These are phyloP conservation scores for Leccinum sublutescens DNA, from an alignment of 768 basidiomycete genomes.

Conservation along the genomic window DNA sequence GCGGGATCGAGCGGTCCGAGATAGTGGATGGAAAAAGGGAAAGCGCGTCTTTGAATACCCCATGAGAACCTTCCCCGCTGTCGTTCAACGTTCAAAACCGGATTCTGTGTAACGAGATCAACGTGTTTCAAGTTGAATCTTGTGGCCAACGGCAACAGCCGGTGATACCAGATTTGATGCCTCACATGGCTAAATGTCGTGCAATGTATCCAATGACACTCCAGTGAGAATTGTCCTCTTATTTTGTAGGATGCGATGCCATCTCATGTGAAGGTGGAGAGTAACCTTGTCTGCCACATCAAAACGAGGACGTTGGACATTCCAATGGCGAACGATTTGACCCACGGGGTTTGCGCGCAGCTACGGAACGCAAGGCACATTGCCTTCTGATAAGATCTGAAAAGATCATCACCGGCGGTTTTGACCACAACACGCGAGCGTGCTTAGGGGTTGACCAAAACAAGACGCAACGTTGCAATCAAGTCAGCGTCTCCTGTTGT, in stretches of 20 bases:
- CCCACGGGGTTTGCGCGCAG: slow-evolving; percentile 12
- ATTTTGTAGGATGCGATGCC: not conserved
- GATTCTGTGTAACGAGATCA: slow-evolving; percentile 10
- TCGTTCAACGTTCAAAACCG: slow-evolving; percentile 10
- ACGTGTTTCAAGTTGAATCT: slow-evolving; percentile 7
- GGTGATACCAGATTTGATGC: not conserved
- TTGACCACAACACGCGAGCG: slow-evolving; percentile 11
- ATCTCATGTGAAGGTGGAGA: slow-evolving; percentile 3
- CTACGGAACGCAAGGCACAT: slow-evolving; percentile 16
- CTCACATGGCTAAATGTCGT: slow-evolving; percentile 1
- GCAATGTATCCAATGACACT: slow-evolving; percentile 7
- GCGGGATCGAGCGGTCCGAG: slow-evolving; percentile 5
- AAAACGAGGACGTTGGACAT: slow-evolving; percentile 21
- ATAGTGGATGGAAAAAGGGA: slow-evolving; percentile 9
- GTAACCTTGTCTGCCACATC: slow-evolving; percentile 13
- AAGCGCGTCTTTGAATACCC: slow-evolving; percentile 1
- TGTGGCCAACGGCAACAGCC: slow-evolving; percentile 4
- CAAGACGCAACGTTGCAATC: slow-evolving; percentile 1
- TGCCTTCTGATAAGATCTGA: slow-evolving; percentile 17
- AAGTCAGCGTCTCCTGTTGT: slow-evolving; percentile 3
- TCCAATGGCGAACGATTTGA: slow-evolving; percentile 12
- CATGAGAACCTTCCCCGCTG: slow-evolving; percentile 10
- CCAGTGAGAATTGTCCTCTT: not conserved
- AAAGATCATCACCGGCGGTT: slow-evolving; percentile 13
- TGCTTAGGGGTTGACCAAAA: slow-evolving; percentile 7